Evolutionary conservation across 495 filamentous ascomycete species (phyloP).

Genomic region (Xylaria cubensis): DNA sequence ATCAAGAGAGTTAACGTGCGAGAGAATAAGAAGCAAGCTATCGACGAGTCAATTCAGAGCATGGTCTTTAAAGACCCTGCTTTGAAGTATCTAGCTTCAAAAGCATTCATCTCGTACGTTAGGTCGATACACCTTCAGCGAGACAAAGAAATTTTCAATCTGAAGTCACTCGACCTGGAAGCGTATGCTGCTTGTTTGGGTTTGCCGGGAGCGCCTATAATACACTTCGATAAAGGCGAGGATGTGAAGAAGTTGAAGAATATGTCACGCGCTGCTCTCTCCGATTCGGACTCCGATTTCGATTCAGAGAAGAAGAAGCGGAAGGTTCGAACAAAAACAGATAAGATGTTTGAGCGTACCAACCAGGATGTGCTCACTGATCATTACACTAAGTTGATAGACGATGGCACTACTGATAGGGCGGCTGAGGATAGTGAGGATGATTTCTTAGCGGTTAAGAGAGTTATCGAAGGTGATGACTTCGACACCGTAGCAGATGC

Average conservation of each 20-base stretch:
- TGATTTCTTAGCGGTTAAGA: slow-evolving; percentile 90
- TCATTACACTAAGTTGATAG: slow-evolving; percentile 88
- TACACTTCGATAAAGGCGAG: slow-evolving; percentile 89
- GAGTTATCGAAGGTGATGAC: slow-evolving; percentile 68
- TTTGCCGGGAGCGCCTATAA: slow-evolving; percentile 86
- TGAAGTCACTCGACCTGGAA: slow-evolving; percentile 81
- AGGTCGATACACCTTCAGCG: slow-evolving; percentile 85
- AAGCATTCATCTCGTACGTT: slow-evolving; percentile 90
- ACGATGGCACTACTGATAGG: slow-evolving; percentile 64
- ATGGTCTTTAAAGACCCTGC: slow-evolving; percentile 96
- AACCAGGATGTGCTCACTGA: slow-evolving; percentile 94
- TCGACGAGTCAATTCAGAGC: slow-evolving; percentile 83
- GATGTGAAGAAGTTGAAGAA: slow-evolving; percentile 89
- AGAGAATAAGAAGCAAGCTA: slow-evolving; percentile 85
- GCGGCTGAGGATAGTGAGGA: slow-evolving; percentile 61
- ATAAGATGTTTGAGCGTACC: slow-evolving; percentile 94
- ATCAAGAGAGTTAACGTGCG: slow-evolving; percentile 84
- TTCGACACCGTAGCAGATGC: slow-evolving; percentile 45
- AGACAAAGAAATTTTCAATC: slow-evolving; percentile 89
- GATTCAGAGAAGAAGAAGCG: slow-evolving; percentile 64
- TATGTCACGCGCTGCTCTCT: slow-evolving; percentile 67
- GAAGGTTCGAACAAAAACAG: slow-evolving; percentile 84
- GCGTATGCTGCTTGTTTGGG: slow-evolving; percentile 85
- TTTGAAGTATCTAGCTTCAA: slow-evolving; percentile 93
- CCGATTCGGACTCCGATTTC: slow-evolving; percentile 54